Evolutionary conservation across 2,329 filamentous ascomycete genomes (phyloP), one percentile per base, ranked within the genome.

Genomic region (Hypoxylon sp.): DNA sequence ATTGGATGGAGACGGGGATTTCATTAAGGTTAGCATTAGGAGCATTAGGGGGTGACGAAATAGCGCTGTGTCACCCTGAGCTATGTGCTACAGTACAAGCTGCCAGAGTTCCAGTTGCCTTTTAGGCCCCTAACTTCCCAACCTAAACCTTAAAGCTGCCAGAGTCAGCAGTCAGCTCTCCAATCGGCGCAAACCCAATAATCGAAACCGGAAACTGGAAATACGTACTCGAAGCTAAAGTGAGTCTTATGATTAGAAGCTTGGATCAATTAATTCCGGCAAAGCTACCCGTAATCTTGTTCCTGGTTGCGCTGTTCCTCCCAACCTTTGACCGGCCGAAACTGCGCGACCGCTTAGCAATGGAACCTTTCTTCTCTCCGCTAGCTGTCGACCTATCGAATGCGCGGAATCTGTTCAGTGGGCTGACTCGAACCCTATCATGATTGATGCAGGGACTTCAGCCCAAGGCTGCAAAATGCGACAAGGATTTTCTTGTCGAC

Each of bases 1-100:
- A 71, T 74, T 72, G 56, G 67, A 64, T 59, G 40, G 59, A 42
- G 20, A 55, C 35, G 60, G 53, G 17, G 33, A 44, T 22, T 44
- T 44, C 14, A 44, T 55, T 55, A 42, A 20, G 53, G 30, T 33
- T 10, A 33, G 30, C 20, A 20, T 6, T 33, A 33, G 30, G 30
- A 33, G 31, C 7, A 33, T 33, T 33, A 10, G 11, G 31, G 49
- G 51, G 35, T 71, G 66, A 66, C 68, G 66, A 61, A 55, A 66
- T 68, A 14, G 61, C 55, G 61, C 25, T 57, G 64, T 61, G 61
- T 64, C 31, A 62, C 68, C 55, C 59, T 54, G 20, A 61, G 25
- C 44, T 57, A 46, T 50, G 17, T 20, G 2, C 5, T 44, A 20
- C 27, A 4, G 3, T 10, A 44, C 14, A 20, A 11, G 27, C 49